Evolutionary conservation across 768 basidiomycete species (phyloP).

Genomic region (Mycena rosella): DNA sequence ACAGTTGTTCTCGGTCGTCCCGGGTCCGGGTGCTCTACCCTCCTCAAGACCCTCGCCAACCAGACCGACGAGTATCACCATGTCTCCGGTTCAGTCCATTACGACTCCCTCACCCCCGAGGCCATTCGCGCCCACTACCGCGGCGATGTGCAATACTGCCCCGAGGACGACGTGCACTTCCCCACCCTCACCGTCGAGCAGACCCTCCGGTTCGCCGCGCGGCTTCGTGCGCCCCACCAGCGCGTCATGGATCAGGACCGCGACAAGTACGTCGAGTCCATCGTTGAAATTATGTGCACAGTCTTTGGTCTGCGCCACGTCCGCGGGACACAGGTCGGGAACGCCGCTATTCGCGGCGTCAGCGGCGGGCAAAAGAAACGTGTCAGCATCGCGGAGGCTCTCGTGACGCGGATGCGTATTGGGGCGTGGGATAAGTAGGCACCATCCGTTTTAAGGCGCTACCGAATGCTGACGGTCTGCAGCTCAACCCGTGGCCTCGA

Average conservation of each 20-base stretch:
- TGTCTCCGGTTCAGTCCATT: conserved; percentile 78
- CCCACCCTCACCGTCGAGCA: conserved; percentile 86
- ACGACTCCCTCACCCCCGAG: conserved; percentile 79
- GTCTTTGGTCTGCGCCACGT: conserved; percentile 85
- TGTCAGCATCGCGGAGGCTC: conserved; percentile 80
- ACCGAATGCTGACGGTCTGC: conserved; percentile 1
- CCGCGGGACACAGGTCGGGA: conserved; percentile 80
- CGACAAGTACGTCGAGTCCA: conserved; percentile 55
- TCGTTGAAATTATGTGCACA: conserved; percentile 70
- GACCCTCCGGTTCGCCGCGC: conserved; percentile 78
- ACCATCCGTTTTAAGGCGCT: not conserved
- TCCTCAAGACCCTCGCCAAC: conserved; percentile 87
- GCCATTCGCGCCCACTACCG: conserved; percentile 75
- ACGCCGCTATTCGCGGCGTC: conserved; percentile 81
- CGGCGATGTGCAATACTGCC: conserved; percentile 85
- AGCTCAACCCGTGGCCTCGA: conserved; percentile 78
- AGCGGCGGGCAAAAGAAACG: conserved; percentile 86
- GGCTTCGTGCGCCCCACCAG: conserved; percentile 71
- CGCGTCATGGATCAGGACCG: conserved; percentile 57
- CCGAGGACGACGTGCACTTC: conserved; percentile 90
- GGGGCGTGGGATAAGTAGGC: conserved; percentile 83
- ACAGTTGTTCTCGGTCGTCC: conserved; percentile 89
- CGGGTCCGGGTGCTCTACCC: conserved; percentile 86
- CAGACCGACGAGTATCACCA: conserved; percentile 75
- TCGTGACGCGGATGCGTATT: conserved; percentile 72